phyloP scores from a whole-genome alignment of 2,329 filamentous ascomycete genomes.

The Penicillium sp. region DNA sequence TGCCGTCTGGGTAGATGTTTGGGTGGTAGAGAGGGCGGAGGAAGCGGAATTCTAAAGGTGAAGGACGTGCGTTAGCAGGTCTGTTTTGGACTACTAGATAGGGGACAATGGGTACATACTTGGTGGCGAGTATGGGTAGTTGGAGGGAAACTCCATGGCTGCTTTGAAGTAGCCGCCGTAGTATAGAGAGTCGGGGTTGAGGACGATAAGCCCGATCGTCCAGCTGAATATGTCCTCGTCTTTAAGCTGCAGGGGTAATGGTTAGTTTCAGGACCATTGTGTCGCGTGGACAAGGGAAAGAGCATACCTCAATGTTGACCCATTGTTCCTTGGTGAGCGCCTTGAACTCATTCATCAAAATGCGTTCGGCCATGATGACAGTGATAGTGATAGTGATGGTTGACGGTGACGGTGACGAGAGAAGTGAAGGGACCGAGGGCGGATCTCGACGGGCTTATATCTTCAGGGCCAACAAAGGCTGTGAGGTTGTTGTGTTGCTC shows the following conservation, averaged over 20 bases:
- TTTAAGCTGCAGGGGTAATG: conserved; percentile 61
- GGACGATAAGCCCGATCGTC: conserved; percentile 86
- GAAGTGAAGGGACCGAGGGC: background rate
- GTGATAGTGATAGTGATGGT: background rate
- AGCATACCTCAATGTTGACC: conserved; percentile 81
- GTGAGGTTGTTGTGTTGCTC: background rate
- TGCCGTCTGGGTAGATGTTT: conserved; percentile 90
- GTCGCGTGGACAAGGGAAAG: background rate
- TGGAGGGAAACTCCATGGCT: conserved; percentile 82
- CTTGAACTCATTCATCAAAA: conserved; percentile 88
- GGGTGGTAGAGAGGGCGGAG: conserved; percentile 81
- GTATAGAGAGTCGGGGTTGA: conserved; percentile 90
- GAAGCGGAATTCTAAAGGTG: conserved; percentile 75
- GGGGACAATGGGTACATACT: conserved; percentile 43
- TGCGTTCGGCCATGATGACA: conserved; percentile 67
- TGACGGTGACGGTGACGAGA: conserved; percentile 8
- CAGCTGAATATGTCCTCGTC: conserved; percentile 86
- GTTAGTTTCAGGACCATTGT: background rate
- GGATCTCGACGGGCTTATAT: conserved; percentile 2
- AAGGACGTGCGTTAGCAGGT: background rate
- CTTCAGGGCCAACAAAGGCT: background rate
- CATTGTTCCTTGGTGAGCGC: conserved; percentile 86
- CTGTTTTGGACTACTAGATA: background rate
- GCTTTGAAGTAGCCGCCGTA: conserved; percentile 92
- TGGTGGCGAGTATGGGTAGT: conserved; percentile 89